Evolutionary conservation across 768 basidiomycete species (phyloP).

Genomic region (Lactarius trivialis): DNA sequence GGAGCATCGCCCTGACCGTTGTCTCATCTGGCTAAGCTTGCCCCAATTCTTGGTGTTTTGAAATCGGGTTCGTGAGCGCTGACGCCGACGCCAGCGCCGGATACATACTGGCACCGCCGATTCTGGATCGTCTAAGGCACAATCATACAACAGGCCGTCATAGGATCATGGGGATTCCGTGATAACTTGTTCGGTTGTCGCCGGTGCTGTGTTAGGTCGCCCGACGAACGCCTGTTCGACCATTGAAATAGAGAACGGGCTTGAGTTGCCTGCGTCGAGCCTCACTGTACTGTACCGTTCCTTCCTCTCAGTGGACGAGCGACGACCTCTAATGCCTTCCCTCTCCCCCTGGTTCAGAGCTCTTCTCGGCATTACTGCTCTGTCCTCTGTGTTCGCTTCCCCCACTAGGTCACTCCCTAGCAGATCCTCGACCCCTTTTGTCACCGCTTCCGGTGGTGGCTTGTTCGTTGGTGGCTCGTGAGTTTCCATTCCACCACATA

Average conservation of each 20-base stretch:
- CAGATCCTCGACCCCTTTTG: constrained; percentile 1
- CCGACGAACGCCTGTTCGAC: too few relatives aligned
- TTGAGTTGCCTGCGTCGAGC: too few relatives aligned
- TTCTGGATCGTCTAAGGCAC: not conserved
- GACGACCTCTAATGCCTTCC: constrained; percentile 9
- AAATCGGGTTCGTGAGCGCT: not conserved
- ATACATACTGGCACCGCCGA: not conserved
- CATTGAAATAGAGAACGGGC: not conserved
- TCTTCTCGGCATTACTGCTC: not conserved
- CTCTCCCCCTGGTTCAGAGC: constrained; percentile 2
- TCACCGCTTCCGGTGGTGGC: not conserved
- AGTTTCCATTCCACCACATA: not conserved
- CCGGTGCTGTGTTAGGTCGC: not conserved
- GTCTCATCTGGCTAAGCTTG: not conserved
- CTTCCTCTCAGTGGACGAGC: not conserved
- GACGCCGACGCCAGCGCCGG: not conserved
- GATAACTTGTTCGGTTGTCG: not conserved
- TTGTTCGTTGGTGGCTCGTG: constrained; percentile 15
- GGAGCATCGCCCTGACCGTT: not conserved
- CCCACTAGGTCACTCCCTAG: constrained; percentile 2
- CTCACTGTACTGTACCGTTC: not conserved
- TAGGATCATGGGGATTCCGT: not conserved
- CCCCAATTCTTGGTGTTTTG: not conserved
- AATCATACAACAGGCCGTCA: not conserved
- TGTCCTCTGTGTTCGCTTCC: constrained; percentile 4